A percentile compares a stretch with the other conserved stretches of the same genome.
Conservation (phyloP, 2,329 filamentous ascomycete genomes). For the Fusarium floridanum region DNA sequence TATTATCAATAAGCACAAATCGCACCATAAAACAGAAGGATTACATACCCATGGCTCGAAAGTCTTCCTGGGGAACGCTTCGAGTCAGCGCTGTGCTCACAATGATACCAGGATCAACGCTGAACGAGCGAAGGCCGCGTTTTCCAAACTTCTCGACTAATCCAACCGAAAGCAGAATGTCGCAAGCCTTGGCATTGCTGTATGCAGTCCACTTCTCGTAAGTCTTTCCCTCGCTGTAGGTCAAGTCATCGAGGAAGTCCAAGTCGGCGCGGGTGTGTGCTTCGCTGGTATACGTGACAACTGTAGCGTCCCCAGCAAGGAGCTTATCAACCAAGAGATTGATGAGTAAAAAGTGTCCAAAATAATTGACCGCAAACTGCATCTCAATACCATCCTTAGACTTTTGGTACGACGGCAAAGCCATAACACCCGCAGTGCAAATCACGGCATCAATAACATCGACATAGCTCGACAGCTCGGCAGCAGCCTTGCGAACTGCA, state of each 20-base stretch:
- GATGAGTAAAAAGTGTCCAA: not conserved
- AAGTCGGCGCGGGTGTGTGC: not conserved
- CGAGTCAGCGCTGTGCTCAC: not conserved
- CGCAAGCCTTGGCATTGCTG: not conserved
- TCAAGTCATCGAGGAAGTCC: not conserved
- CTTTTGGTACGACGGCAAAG: not conserved
- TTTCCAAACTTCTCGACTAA: not conserved
- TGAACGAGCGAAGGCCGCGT: not conserved
- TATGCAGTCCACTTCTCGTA: not conserved
- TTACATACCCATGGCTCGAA: not conserved
- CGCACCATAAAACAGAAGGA: fast-evolving
- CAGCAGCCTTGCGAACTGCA: not conserved
- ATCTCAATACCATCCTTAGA: not conserved
- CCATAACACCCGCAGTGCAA: not conserved
- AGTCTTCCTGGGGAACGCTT: not conserved
- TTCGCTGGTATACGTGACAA: not conserved
- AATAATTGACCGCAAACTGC: not conserved
- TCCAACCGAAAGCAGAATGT: not conserved
- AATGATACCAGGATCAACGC: not conserved
- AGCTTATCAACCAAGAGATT: not conserved
- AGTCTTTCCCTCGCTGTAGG: not conserved
- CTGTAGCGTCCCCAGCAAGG: not conserved
- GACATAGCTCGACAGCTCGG: not conserved
- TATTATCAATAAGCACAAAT: not conserved
- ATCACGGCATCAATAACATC: not conserved